Percentiles rank a stretch among this genome's conserved stretches.
These are phyloP conservation scores for Neurospora sp. DNA, from an alignment of 495 filamentous ascomycete species.

Conservation along the genomic window DNA sequence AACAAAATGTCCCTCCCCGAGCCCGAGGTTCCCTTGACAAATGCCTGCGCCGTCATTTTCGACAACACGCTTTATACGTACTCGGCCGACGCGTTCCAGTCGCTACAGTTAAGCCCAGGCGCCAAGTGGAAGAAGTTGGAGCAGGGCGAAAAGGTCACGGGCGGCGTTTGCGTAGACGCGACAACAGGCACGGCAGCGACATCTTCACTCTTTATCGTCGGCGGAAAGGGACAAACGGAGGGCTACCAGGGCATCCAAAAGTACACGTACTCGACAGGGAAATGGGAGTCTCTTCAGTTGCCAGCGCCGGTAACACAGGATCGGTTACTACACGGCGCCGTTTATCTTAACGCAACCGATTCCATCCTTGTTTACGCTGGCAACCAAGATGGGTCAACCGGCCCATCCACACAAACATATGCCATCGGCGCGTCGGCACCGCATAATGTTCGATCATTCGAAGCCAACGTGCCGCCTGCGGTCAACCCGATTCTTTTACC, in stretches of 20 bases:
- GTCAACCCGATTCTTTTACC: conserved; percentile 61
- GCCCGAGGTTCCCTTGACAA: conserved; percentile 55
- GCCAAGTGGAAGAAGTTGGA: conserved; percentile 59
- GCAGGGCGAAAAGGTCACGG: conserved; percentile 56
- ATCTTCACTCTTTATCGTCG: conserved; percentile 73
- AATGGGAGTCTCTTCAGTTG: conserved; percentile 62
- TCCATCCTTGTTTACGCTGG: conserved; percentile 79
- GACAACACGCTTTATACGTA: conserved; percentile 82
- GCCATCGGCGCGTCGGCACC: conserved; percentile 53
- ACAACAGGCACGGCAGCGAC: conserved; percentile 40
- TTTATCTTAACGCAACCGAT: conserved; percentile 59
- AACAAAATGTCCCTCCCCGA: conserved; percentile 51
- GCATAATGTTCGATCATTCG: conserved; percentile 45
- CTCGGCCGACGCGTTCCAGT: conserved; percentile 64
- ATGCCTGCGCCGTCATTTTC: conserved; percentile 74
- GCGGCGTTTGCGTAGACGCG: conserved; percentile 68
- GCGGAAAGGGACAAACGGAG: conserved; percentile 48
- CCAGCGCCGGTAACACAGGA: conserved; percentile 49
- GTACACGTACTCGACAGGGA: conserved; percentile 63
- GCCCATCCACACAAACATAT: conserved; percentile 64
- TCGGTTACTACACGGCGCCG: conserved; percentile 62
- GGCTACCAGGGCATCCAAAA: conserved; percentile 74
- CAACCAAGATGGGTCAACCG: conserved; percentile 42
- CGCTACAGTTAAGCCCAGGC: conserved; percentile 56
- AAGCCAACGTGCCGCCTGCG: conserved; percentile 49